Base-by-base conservation (phyloP, 257 asterid species). In the Solanum phureja region DNA sequence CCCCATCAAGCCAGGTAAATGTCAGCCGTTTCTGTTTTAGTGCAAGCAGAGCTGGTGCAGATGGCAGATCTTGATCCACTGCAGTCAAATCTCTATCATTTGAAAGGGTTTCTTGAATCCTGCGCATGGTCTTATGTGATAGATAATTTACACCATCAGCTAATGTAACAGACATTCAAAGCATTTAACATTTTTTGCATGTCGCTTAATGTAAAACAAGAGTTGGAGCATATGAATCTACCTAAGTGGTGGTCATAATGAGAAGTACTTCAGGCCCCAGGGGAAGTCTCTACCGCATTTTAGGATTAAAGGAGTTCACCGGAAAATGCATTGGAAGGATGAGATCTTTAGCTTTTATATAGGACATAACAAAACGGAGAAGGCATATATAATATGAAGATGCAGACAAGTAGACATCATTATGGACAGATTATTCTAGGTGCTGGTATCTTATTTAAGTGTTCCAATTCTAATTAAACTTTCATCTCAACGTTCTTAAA, bases 1-100 rank as follows among this genome's bases (percentile, higher is more conserved):
- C 99, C 84, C 99, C 99, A 68, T 97, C 99, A 76, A 97, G 96
- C 99, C 99, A 97, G 77, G 98, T 95, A 89, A 97, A 93, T 2
- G 98, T 92, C 88, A 97, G 90, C 40, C 99, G 94, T 89, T 92
- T 96, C 90, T 96, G 93, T 83, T 92, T 91, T 84, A 94, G 89
- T 82, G 99, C 98, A 84, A 86, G 60, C 69, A 90, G 92, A 58
- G 96, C 98, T 69, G 94, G 91, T 77, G 93, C 87, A 75, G 93
- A 92, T 64, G 42, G 29, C 44, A 88, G 75, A 72, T 95, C 96
- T 89, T 92, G 91, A 91, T 92, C 95, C 79, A 83, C 91, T 83
- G 85, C 64, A 86, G 91, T 92, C 14, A 44, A 76, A 87, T 93
- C 95, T 86, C 52, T 90, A 81, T 90, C 89, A 87, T 77, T 89